Base-by-base conservation (phyloP, 768 basidiomycete genomes). In the Amanita rubescens region DNA sequence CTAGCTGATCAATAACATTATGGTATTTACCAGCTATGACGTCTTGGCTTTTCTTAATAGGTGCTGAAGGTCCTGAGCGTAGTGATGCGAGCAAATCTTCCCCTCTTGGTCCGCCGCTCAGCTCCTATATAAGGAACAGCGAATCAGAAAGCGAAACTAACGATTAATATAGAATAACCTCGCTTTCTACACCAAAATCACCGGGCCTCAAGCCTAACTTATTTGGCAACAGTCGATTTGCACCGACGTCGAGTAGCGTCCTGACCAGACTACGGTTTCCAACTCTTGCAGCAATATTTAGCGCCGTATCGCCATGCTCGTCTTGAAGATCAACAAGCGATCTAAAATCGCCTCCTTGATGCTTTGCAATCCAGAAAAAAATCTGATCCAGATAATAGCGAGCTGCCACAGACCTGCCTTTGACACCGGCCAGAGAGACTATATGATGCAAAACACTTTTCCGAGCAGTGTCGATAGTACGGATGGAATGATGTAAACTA, bases 221-320 rank as follows among this genome's bases (percentile, higher is more conserved):
- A 70, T 99, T 99, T 17, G 87, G 80, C 56, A 90, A 74, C 61
- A 82, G 78, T 59, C 87, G 82, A 67, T 98, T 95, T 5, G 95
- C 96, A 11, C 93, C 94, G 7, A 93, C 90, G 62, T 96, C 94
- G 55, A 99, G 61, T 59, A 98, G 68, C 3, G 91, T 85, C 61
- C 87, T 76, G 12, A 97, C 93, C 55, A 98, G 66, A 56, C 86
- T 85, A 57, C 87, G 76, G 66, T 93, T 96, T 1, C 96, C 96
- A 1, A 98, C 87, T 53, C 95, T 72, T 0, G 95, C 94, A 12
- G 95, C 92, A 60, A 98, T 90, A 70, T 96, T 96, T 62, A 99
- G 67, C 6, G 92, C 92, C 0, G 95, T 97, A 64, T 99, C 96
- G 0, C 95, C 96, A 65, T 97, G 87, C 59, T 90, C 84, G 63